Percentiles rank a stretch among this genome's conserved stretches.
These are phyloP conservation scores for Lactifluus echinatus DNA, from an alignment of 768 basidiomycete genomes.

Conservation along the genomic window DNA sequence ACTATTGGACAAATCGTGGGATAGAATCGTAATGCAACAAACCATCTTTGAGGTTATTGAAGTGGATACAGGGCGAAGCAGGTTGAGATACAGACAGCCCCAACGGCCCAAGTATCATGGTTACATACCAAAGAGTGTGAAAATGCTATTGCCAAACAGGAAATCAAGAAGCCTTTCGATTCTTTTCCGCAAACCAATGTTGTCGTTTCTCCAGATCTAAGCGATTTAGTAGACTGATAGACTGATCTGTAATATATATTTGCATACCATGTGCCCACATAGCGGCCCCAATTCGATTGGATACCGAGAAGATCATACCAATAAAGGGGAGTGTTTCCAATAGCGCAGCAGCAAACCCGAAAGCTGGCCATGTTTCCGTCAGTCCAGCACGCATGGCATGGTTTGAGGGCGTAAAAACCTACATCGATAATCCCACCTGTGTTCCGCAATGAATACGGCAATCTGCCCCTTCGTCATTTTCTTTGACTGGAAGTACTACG, in stretches of 20 bases:
- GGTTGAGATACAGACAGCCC: too few species aligned
- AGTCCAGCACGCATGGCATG: not conserved
- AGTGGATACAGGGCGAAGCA: too few species aligned
- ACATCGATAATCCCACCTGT: slow-evolving; percentile 85
- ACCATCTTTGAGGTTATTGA: too few species aligned
- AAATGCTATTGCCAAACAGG: too few species aligned
- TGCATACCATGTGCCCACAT: slow-evolving; percentile 83
- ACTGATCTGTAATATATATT: not conserved
- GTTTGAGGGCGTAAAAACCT: slow-evolving; percentile 18
- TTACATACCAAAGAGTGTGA: too few species aligned
- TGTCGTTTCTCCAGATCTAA: slow-evolving; percentile 57
- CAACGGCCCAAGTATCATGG: too few species aligned
- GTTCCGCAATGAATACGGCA: slow-evolving; percentile 76
- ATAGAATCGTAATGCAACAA: too few species aligned
- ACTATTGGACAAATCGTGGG: too few species aligned
- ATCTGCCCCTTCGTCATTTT: slow-evolving; percentile 65
- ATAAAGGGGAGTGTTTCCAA: slow-evolving; percentile 76
- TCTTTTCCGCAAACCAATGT: slow-evolving; percentile 35
- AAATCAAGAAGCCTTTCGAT: slow-evolving; percentile 3
- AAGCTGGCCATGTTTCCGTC: slow-evolving; percentile 37
- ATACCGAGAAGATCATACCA: slow-evolving; percentile 74
- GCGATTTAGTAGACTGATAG: not conserved
- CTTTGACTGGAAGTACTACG: slow-evolving; percentile 77
- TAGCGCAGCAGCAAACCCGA: slow-evolving; percentile 78
- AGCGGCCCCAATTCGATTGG: slow-evolving; percentile 84